Evolutionary conservation across 2,329 filamentous ascomycete genomes (phyloP).

Genomic region (Fusarium foetens): DNA sequence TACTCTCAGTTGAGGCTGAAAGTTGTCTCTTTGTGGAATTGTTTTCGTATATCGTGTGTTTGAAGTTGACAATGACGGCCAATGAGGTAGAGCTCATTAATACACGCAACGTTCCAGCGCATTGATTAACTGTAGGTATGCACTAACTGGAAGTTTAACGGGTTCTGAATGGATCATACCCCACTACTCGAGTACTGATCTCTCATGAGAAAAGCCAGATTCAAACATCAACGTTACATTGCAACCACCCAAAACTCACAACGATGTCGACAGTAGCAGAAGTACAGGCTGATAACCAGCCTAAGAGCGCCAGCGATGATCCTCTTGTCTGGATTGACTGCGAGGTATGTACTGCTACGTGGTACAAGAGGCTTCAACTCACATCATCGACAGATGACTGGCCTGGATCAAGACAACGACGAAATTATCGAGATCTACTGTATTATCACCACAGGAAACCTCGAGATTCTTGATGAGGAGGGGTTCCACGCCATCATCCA

Average conservation of each 20-base stretch:
- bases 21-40: not conserved
- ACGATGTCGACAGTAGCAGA: constrained; percentile 30
- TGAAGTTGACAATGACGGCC: constrained; percentile 14
- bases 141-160: constrained; percentile 12
- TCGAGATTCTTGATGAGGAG: constrained; percentile 77
- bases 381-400: constrained; percentile 76
- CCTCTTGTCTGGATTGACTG: constrained; percentile 88
- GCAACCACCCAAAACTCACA: constrained; percentile 6
- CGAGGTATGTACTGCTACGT: constrained; percentile 50
- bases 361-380: constrained; percentile 17
- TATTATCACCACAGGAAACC: constrained; percentile 84
- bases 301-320: constrained; percentile 54
- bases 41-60: constrained; percentile 23
- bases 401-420: constrained; percentile 75
- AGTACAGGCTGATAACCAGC: constrained; percentile 28
- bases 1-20: constrained; percentile 1
- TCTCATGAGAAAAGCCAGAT: constrained; percentile 13
- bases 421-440: constrained; percentile 93
- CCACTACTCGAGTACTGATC: constrained; percentile 28
- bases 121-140: constrained; percentile 6
- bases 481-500: constrained; percentile 87
- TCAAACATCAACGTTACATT: constrained; percentile 26
- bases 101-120: constrained; percentile 47
- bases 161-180: constrained; percentile 11
- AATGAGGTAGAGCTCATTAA: constrained; percentile 38